Evolutionary conservation across 331 rosid species (phyloP).

Genomic region (Prunus yedoensis): DNA sequence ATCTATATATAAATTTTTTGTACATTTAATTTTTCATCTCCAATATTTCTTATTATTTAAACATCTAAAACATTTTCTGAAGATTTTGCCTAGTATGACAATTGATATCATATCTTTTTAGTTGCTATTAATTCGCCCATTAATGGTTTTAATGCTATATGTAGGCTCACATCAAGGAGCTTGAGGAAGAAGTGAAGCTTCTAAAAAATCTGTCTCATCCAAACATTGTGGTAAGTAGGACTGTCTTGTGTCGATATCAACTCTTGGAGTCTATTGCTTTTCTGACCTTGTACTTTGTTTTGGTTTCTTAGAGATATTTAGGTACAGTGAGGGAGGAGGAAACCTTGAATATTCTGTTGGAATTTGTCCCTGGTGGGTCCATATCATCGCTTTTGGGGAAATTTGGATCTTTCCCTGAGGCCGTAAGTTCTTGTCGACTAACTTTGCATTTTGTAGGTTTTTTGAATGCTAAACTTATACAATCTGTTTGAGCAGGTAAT

Average conservation of each 20-base stretch:
- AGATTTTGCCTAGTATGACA: background rate
- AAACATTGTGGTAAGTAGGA: constrained; percentile 90
- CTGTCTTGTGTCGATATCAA: constrained; percentile 23
- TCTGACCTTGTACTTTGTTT: constrained; percentile 32
- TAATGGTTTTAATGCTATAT: constrained; percentile 32
- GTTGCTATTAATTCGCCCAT: constrained; percentile 4
- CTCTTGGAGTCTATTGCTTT: constrained; percentile 18
- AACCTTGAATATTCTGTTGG: constrained; percentile 81
- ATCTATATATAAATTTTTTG: background rate
- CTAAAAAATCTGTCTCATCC: constrained; percentile 92
- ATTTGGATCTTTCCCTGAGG: constrained; percentile 98
- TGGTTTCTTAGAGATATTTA: constrained; percentile 74
- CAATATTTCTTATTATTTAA: background rate
- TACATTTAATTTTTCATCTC: background rate
- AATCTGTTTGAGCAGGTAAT: constrained; percentile 61
- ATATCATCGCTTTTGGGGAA: constrained; percentile 96
- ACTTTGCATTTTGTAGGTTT: constrained; percentile 17
- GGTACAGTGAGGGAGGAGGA: constrained; percentile 97
- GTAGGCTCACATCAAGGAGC: constrained; percentile 93
- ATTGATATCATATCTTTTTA: background rate
- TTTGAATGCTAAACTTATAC: constrained; percentile 13
- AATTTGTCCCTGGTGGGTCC: constrained; percentile 99
- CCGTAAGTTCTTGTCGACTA: constrained; percentile 61
- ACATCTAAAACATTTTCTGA: background rate
- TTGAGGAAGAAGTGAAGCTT: constrained; percentile 98